A percentile compares a stretch with the other conserved stretches of the same genome.
Evolutionary conservation across 2,329 filamentous ascomycete genomes (phyloP).

Genomic region (Penicillium sp.): DNA sequence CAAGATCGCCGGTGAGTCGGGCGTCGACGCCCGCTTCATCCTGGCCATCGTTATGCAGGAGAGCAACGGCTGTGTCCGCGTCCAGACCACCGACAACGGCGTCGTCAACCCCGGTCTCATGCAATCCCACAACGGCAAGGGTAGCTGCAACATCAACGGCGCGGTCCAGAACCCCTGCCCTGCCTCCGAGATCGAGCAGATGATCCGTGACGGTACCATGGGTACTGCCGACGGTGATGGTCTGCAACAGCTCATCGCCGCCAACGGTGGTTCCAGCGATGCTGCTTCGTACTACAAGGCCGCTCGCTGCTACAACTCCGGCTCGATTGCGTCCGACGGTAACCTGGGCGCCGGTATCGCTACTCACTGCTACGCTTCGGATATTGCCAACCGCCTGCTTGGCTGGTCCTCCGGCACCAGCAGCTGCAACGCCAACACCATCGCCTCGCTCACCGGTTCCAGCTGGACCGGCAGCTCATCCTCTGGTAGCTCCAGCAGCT

Average conservation of each 20-base stretch:
- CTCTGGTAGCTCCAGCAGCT: constrained; percentile 14
- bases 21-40: constrained; percentile 47
- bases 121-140: constrained; percentile 33
- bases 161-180: constrained; percentile 28
- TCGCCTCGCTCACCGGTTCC: constrained; percentile 17
- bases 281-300: constrained; percentile 35
- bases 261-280: constrained; percentile 27
- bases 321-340: constrained; percentile 32
- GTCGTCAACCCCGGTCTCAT: constrained; percentile 47
- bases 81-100: constrained; percentile 44
- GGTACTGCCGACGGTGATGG: constrained; percentile 41
- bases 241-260: constrained; percentile 35
- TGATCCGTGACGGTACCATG: constrained; percentile 43
- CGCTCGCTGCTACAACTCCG: constrained; percentile 48
- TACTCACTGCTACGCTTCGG: constrained; percentile 33
- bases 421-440: constrained; percentile 17
- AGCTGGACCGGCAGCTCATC: constrained; percentile 11
- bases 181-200: constrained; percentile 33
- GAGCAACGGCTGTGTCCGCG: constrained; percentile 49
- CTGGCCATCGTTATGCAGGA: constrained; percentile 52
- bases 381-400: constrained; percentile 33
- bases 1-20: constrained; percentile 36
- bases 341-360: constrained; percentile 36
- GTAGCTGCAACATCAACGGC: constrained; percentile 36
- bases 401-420: constrained; percentile 28